These are phyloP conservation scores for Umbelopsis sp. DNA, from an alignment of 371 early-diverging fungal species.

Conservation along the genomic window DNA sequence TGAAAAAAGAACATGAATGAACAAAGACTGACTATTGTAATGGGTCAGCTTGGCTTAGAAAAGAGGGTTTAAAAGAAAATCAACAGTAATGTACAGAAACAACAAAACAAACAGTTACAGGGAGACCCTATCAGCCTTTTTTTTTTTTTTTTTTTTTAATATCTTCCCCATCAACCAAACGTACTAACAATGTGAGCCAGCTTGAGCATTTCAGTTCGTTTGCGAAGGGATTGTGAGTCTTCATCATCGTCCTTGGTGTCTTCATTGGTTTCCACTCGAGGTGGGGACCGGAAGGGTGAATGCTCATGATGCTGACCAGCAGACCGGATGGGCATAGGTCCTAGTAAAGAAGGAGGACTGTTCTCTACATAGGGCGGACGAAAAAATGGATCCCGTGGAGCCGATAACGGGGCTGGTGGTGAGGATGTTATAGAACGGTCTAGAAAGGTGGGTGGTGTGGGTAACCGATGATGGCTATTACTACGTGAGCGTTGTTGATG, in stretches of 20 bases:
- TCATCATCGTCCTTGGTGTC: slow-evolving; percentile 8
- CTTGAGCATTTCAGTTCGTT: slow-evolving; percentile 26
- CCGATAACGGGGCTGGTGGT: neutral
- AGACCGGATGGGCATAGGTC: slow-evolving; percentile 2
- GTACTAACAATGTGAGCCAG: slow-evolving; percentile 48
- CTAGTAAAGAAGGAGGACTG: neutral
- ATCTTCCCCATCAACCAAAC: slow-evolving; percentile 35
- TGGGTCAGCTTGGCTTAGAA: too few relatives aligned
- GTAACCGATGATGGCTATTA: slow-evolving; percentile 8
- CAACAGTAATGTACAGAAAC: slow-evolving; percentile 9
- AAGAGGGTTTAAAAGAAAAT: neutral
- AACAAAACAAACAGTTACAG: slow-evolving; percentile 20
- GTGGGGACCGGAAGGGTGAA: neutral
- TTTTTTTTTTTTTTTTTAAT: neutral
- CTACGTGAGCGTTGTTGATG: neutral
- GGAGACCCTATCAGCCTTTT: neutral
- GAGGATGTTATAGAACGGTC: slow-evolving; percentile 7
- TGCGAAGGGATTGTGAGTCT: slow-evolving; percentile 18
- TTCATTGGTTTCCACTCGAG: slow-evolving; percentile 19
- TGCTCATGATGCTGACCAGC: slow-evolving; percentile 12
- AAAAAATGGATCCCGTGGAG: slow-evolving; percentile 12
- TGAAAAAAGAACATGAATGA: too few relatives aligned
- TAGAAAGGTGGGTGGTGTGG: neutral
- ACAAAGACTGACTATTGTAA: too few relatives aligned
- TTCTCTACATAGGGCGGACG: slow-evolving; percentile 6